Base-by-base conservation (phyloP, 2,329 filamentous ascomycete genomes). In the Cladosporium cucumerinum region DNA sequence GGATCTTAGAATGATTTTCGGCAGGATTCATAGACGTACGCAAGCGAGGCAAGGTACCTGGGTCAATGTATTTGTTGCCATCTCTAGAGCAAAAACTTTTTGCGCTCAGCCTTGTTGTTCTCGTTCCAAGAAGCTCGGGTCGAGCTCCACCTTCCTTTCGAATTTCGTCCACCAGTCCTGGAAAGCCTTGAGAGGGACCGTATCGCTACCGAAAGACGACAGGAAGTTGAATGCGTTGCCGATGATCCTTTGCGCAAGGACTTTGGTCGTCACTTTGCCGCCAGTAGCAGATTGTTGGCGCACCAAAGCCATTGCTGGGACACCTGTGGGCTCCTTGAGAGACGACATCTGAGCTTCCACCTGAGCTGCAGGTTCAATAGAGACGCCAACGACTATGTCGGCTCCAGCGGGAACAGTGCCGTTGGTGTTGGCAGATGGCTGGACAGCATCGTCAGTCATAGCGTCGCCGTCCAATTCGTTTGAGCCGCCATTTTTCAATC, bases 81-180 rank as follows among this genome's bases (percentile, higher is more conserved):
- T 46, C n/a, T 28, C 25, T 14, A 18, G 16, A 11, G 48, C 23
- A 52, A 18, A 52, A 23, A 8, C 14, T n/a, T 28, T n/a, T 6
- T 18, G n/a, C 23, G 23, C 52, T 65, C 49, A 65, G 12, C 49
- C 63, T 52, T 61, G 69, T 69, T 86, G 85, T 64, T 84, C 86
- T 72, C 89, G 86, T 78, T 98, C 93, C 70, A 99, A 81, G 76
- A 99, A 99, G 7, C 87, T 86, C 0, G 95, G 94, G 79, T 99
- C 95, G 69, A 86, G 84, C 72, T 93, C 89, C 46, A 99, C 85
- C 74, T 88, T 89, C 67, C 87, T 86, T 81, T 99, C 94, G 79
- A 99, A 99, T 79, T 97, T 98, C 66, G 84, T 85, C 95, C 96
- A 99, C 95, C 96, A 99, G 65, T 96, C 92, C 79, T 96, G 90